Percentiles rank a stretch among this genome's conserved stretches.
phyloP scores from a whole-genome alignment of 345 rosid genomes.

The Pugionium dolabratum region DNA sequence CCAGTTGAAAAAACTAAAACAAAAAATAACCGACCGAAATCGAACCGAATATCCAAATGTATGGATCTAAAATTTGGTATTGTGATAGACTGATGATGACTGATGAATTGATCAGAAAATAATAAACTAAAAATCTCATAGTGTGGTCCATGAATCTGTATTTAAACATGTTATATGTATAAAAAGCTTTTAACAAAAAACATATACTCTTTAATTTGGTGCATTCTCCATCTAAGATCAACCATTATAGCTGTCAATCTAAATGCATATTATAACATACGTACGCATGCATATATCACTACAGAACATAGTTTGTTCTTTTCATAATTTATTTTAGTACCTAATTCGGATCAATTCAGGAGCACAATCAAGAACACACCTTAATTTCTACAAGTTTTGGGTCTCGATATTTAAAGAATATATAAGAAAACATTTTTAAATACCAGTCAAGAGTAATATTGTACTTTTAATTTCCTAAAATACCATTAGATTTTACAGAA shows the following conservation, averaged over 20 bases:
- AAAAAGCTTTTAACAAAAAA: constrained; percentile 16
- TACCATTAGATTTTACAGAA: no score
- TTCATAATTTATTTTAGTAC: neutral
- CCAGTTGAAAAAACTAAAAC: no score
- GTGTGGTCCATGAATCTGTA: constrained; percentile 30
- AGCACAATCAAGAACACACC: neutral
- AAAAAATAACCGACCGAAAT: no score
- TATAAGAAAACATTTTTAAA: neutral
- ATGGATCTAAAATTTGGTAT: no score
- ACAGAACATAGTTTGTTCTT: no score
- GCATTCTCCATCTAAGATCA: constrained; percentile 30
- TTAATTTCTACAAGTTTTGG: constrained; percentile 3
- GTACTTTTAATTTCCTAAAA: no score
- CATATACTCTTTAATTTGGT: constrained; percentile 26
- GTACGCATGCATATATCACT: neutral
- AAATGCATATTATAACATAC: constrained; percentile 3
- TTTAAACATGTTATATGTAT: constrained; percentile 5
- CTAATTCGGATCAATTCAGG: neutral
- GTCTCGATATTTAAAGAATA: neutral
- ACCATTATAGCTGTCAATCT: constrained; percentile 33
- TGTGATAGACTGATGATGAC: no score
- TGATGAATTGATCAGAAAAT: neutral
- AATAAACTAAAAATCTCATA: neutral
- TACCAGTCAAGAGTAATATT: no score
- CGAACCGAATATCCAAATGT: no score